These are phyloP conservation scores for Verticillium longisporum DNA, from an alignment of 2,329 filamentous ascomycete genomes.

Conservation along the genomic window DNA sequence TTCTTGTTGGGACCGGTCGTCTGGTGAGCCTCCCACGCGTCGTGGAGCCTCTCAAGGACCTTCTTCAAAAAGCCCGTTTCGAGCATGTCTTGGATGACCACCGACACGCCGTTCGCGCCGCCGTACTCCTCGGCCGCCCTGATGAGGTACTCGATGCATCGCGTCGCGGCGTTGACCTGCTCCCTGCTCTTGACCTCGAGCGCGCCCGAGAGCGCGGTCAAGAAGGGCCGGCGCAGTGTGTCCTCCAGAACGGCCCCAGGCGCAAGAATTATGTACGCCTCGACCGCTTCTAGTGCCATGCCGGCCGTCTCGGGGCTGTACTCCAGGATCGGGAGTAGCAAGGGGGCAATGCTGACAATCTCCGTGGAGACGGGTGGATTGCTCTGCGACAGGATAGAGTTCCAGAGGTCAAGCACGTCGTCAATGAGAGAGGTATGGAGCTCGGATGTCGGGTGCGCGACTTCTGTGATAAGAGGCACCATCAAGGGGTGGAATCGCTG, in stretches of 20 bases:
- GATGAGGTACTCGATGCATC: conserved; percentile 59
- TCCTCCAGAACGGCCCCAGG: conserved; percentile 59
- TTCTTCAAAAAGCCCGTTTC: conserved; percentile 55
- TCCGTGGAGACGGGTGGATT: conserved; percentile 53
- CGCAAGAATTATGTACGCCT: conserved; percentile 65
- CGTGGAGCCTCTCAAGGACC: conserved; percentile 59
- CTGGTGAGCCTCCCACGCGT: conserved; percentile 67
- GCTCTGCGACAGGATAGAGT: conserved; percentile 62
- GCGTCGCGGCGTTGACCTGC: conserved; percentile 48
- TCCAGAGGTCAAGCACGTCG: conserved; percentile 87
- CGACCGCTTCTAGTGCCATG: conserved; percentile 56
- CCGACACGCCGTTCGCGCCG: conserved; percentile 50
- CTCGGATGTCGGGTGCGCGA: conserved; percentile 69
- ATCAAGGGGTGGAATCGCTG: conserved; percentile 73
- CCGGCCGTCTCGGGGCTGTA: conserved; percentile 58
- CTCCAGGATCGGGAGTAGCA: conserved; percentile 59
- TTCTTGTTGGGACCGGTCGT: conserved; percentile 74
- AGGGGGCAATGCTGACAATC: conserved; percentile 56
- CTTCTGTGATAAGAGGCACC: conserved; percentile 74
- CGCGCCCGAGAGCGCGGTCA: conserved; percentile 40
- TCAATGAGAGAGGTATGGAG: conserved; percentile 79
- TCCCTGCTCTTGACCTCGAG: conserved; percentile 51
- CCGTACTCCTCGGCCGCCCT: conserved; percentile 56
- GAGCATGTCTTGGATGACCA: conserved; percentile 61
- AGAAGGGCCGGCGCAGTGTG: conserved; percentile 41